phyloP scores from a whole-genome alignment of 2,329 filamentous ascomycete genomes.

The Diaporthe humulicola region DNA sequence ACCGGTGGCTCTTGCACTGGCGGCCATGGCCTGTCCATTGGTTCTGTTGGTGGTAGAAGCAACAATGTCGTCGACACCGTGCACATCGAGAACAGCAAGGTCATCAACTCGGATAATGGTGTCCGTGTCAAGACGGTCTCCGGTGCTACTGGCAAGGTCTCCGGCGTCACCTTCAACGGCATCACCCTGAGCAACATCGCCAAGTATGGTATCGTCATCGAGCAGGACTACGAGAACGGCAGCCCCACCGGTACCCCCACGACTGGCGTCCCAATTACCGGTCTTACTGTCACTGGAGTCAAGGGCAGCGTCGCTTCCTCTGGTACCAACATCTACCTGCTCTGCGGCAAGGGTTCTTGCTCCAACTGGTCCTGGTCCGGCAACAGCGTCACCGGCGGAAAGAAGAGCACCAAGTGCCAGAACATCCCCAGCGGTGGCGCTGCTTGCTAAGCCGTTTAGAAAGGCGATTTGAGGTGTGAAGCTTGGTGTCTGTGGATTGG shows the following conservation, averaged over 20 bases:
- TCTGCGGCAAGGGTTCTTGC: slow-evolving; percentile 65
- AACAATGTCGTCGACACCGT: slow-evolving; percentile 67
- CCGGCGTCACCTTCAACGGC: slow-evolving; percentile 47
- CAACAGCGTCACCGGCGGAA: slow-evolving; percentile 64
- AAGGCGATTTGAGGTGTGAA: not conserved
- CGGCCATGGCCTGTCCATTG: slow-evolving; percentile 59
- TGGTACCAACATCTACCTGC: slow-evolving; percentile 62
- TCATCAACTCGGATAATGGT: slow-evolving; percentile 67
- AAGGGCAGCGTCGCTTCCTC: slow-evolving; percentile 50
- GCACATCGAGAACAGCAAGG: slow-evolving; percentile 60
- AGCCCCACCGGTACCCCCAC: slow-evolving; percentile 58
- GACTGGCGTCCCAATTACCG: slow-evolving; percentile 66
- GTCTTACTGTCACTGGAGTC: slow-evolving; percentile 58
- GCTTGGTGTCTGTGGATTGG: not conserved
- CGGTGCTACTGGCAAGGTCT: slow-evolving; percentile 59
- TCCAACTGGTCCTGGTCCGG: slow-evolving; percentile 66
- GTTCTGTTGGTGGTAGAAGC: slow-evolving; percentile 59
- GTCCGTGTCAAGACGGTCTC: slow-evolving; percentile 64
- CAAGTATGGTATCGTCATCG: slow-evolving; percentile 54
- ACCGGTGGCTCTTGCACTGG: slow-evolving; percentile 59
- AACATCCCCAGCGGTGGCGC: slow-evolving; percentile 37
- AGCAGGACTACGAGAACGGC: slow-evolving; percentile 55
- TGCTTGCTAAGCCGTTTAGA: not conserved
- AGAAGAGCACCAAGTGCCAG: slow-evolving; percentile 41
- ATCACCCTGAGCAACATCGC: slow-evolving; percentile 38